These are phyloP conservation scores for Lachnellula occidentalis DNA, from an alignment of 2,329 filamentous ascomycete genomes.

Conservation along the genomic window DNA sequence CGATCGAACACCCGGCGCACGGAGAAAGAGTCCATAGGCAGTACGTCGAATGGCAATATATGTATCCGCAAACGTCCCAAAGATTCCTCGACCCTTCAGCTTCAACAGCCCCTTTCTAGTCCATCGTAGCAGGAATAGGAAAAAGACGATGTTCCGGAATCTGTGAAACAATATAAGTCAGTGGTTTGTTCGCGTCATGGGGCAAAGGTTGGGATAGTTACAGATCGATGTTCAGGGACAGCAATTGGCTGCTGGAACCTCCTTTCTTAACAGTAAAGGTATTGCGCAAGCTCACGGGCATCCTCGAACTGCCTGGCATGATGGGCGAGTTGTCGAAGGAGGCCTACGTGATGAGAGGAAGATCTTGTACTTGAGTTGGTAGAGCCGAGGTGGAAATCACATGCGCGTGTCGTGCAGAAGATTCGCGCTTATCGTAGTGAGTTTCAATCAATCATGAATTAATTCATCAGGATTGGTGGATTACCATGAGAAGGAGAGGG, in stretches of 20 bases:
- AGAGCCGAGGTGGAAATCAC: slow-evolving; percentile 7
- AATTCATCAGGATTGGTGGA: not conserved
- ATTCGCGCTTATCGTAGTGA: not conserved
- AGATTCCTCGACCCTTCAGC: slow-evolving; percentile 78
- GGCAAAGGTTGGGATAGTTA: slow-evolving; percentile 39
- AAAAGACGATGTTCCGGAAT: slow-evolving; percentile 80
- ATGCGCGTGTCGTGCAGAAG: not conserved
- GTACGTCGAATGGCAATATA: slow-evolving; percentile 68
- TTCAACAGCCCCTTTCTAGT: slow-evolving; percentile 75
- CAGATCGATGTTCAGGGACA: slow-evolving; percentile 63
- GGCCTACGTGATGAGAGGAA: not conserved
- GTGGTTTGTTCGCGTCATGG: not conserved
- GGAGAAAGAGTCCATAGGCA: slow-evolving; percentile 80
- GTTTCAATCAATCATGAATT: not conserved
- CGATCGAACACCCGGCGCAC: slow-evolving; percentile 76
- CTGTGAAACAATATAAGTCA: slow-evolving; percentile 37
- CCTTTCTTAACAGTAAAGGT: slow-evolving; percentile 57
- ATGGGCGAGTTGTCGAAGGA: slow-evolving; percentile 18
- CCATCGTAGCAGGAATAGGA: slow-evolving; percentile 81
- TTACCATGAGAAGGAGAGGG: not conserved
- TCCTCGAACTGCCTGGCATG: slow-evolving; percentile 63
- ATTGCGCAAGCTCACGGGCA: slow-evolving; percentile 66
- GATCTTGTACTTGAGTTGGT: not conserved
- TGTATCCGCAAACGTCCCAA: slow-evolving; percentile 71
- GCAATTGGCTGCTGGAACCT: slow-evolving; percentile 49